Conservation (phyloP, 106 monocot species). For the Phalaenopsis equestris region DNA sequence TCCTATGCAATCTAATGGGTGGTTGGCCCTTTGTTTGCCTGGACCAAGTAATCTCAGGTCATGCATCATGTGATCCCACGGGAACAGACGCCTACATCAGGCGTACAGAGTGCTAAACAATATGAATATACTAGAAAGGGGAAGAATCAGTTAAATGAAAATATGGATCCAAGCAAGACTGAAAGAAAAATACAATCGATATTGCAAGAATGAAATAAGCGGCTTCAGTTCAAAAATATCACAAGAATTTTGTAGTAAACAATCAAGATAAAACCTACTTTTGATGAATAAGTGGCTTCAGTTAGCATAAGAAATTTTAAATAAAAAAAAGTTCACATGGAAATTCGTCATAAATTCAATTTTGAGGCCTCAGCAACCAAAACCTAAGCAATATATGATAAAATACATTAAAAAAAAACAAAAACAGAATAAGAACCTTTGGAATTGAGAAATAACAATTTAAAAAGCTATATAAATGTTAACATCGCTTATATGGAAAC, state of each 20-base stretch:
- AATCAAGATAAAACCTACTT: background rate
- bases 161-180: background rate
- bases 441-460: background rate
- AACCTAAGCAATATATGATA: background rate
- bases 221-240: background rate
- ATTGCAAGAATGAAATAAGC: background rate
- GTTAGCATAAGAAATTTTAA: background rate
- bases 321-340: background rate
- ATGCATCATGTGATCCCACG: too few species aligned
- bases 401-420: background rate
- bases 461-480: background rate
- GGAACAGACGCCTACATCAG: too few species aligned
- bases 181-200: background rate
- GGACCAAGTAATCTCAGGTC: too few species aligned
- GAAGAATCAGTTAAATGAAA: background rate
- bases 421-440: background rate
- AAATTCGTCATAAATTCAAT: background rate
- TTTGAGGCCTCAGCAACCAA: background rate
- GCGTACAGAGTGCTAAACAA: background rate
- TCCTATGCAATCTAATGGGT: too few species aligned
- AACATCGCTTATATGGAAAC: background rate
- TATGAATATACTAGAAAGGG: background rate
- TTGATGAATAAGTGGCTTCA: background rate
- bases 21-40: too few species aligned
- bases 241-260: background rate